A percentile compares a stretch with the other conserved stretches of the same genome.
These are phyloP conservation scores for Dryas octopetala DNA, from an alignment of 306 rosid species.

Conservation along the genomic window DNA sequence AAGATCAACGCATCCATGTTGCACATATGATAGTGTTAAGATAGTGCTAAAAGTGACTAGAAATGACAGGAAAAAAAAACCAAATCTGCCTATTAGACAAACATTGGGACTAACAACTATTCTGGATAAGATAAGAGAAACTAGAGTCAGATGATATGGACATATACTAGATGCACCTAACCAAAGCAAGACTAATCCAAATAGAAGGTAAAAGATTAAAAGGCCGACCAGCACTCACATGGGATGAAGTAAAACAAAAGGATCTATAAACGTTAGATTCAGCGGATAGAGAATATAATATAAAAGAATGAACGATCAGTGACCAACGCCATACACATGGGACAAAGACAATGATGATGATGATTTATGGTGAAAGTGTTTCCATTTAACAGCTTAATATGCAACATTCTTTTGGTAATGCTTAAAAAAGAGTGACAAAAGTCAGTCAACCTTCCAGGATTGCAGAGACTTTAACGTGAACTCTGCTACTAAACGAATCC, in stretches of 20 bases:
- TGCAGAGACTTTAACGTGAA: constrained; percentile 92
- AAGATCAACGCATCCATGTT: constrained; percentile 1
- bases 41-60: background rate
- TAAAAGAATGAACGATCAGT: background rate
- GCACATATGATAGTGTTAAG: no score
- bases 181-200: background rate
- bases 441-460: constrained; percentile 81
- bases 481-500: constrained; percentile 89
- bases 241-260: constrained; percentile 3
- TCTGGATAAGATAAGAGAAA: background rate
- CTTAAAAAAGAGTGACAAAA: constrained; percentile 7
- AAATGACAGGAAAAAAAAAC: background rate
- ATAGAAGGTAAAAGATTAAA: background rate
- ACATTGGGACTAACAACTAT: background rate
- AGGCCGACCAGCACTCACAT: background rate
- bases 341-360: background rate
- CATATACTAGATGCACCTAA: constrained; percentile 1
- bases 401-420: constrained; percentile 6
- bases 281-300: background rate
- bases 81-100: background rate
- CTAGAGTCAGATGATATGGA: background rate
- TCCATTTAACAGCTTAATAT: background rate
- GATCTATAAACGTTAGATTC: background rate
- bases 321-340: background rate
- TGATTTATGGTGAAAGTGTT: background rate